Evolutionary conservation across 2,329 filamentous ascomycete species (phyloP), one percentile per base, ranked within the genome.

Genomic region (Diaporthe sp.): DNA sequence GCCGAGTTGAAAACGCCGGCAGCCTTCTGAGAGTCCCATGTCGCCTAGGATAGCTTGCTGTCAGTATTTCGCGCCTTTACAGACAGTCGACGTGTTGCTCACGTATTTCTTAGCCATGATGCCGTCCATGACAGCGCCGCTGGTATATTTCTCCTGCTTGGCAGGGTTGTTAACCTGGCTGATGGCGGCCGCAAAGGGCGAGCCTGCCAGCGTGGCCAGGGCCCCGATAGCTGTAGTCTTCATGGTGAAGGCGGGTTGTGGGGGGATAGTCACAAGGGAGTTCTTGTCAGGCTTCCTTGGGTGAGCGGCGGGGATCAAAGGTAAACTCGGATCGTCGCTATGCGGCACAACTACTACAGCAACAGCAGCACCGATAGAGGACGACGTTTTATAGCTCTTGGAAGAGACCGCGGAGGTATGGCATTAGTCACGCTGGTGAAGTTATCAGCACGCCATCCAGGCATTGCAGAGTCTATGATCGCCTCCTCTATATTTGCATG

Each of bases 21-120:
- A 7, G 47, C 65, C 39, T 55, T 61, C 32, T 73, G 65, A 6
- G 65, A 37, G 30, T 70, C 44, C 72, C 72, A 73, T 1, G 65
- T 70, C 12, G 72, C 65, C 72, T 70, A 22, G 9, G 13, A 2
- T 42, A 30, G 8, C 9, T 4, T 8, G 9, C 10, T 39, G 17
- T 73, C 19, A 73, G 72, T 19, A 22, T 50, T 50, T 19, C 7
- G 13, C n/a, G 4, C 25, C 7, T 27, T 19, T 0, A 4, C 3
- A 19, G 22, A 4, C 8, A 25, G 3, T 15, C 8, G n/a, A 30
- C 25, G 19, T 32, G 22, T n/a, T 10, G 25, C 72, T 63, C 42
- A 73, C 72, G 22, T 55, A 61, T 56, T 73, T 73, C 25, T 53
- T 70, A n/a, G 55, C n/a, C 72, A 73, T 73, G 35, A 55, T 73